Evolutionary conservation across 352 stramenopile species (phyloP), one percentile per base, ranked within the genome.

Genomic region (Pseudoperonospora humuli): DNA sequence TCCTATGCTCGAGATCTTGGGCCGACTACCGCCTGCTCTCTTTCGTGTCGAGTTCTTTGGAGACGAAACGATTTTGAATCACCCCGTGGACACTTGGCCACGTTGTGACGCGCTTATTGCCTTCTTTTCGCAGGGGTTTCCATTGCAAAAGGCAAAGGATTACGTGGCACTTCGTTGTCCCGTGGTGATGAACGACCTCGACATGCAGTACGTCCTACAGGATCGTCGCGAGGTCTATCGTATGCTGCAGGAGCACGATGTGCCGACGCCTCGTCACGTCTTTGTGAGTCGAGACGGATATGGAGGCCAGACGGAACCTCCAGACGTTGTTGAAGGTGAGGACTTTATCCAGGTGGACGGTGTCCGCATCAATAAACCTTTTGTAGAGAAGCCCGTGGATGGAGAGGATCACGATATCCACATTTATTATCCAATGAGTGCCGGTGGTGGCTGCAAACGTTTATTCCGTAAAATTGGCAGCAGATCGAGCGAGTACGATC

Each of bases 321-420:
- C 70, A 3, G 37, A 80, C 7, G 48, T 89, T 5, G 25, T 89
- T 5, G 82, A 94, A 51, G 57, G 61, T 29, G 82, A 94, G 8
- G 77, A 94, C 45, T 92, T 67, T 40, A 63, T 94, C 25, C 63
- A 91, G 36, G 73, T 92, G n/a, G 49, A 98, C 62, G 96, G 95
- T 35, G 76, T 98, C 26, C 80, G 79, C 37, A 96, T 99, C 34
- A 63, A 96, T 57, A 99, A 99, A 67, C 97, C 97, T 7, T 99
- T 99, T 56, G 97, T 99, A 5, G 97, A 99, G 67, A 99, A 99
- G 57, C 97, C 97, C 1, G 95, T 99, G 15, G 87, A 99, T 64
- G 95, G 93, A 17, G 97, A 99, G 53, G 94, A 99, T 72, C 97
- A 99, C 70, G 99, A 99, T 63, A 97, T 99, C 56, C 73, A 97